These are phyloP conservation scores for Hibiscus trionum DNA, from an alignment of 345 rosid species.

Conservation along the genomic window DNA sequence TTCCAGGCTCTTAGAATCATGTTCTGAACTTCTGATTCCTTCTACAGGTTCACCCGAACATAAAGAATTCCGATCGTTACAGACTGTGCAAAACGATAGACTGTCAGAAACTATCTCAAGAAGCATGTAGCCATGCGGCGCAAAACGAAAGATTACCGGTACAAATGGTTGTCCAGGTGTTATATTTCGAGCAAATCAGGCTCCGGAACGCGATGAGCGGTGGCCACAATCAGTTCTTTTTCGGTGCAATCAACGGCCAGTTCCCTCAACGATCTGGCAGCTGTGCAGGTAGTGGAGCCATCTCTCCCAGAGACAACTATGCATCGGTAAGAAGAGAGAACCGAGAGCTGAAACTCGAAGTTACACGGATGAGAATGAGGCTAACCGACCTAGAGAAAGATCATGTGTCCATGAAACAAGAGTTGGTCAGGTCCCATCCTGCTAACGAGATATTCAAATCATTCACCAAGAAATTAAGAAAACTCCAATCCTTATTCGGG, in stretches of 20 bases:
- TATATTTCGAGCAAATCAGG: conserved; percentile 90
- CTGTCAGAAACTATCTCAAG: conserved; percentile 89
- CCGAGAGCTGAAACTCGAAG: conserved; percentile 91
- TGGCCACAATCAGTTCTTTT: conserved; percentile 67
- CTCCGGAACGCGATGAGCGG: conserved; percentile 94
- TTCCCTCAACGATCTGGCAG: conserved; percentile 83
- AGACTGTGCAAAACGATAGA: conserved; percentile 90
- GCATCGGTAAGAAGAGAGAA: conserved; percentile 96
- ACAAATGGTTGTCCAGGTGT: conserved; percentile 92
- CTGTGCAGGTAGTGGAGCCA: conserved; percentile 94
- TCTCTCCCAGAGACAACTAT: conserved; percentile 92
- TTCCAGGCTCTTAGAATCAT: neutral
- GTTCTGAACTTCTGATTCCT: neutral
- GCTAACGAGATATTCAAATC: conserved; percentile 70
- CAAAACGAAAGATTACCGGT: conserved; percentile 91
- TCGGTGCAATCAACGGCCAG: conserved; percentile 49
- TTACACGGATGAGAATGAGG: conserved; percentile 98
- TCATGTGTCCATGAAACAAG: conserved; percentile 92
- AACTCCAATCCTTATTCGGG: conserved; percentile 68
- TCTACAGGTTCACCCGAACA: conserved; percentile 76
- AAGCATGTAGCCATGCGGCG: conserved; percentile 99
- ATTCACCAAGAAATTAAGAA: conserved; percentile 67
- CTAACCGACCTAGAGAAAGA: conserved; percentile 91
- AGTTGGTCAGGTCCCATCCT: conserved; percentile 62
- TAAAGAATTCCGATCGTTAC: conserved; percentile 84